Evolutionary conservation across 164 flowering plant species (phyloP).

Genomic region (Echeveria elegans): DNA sequence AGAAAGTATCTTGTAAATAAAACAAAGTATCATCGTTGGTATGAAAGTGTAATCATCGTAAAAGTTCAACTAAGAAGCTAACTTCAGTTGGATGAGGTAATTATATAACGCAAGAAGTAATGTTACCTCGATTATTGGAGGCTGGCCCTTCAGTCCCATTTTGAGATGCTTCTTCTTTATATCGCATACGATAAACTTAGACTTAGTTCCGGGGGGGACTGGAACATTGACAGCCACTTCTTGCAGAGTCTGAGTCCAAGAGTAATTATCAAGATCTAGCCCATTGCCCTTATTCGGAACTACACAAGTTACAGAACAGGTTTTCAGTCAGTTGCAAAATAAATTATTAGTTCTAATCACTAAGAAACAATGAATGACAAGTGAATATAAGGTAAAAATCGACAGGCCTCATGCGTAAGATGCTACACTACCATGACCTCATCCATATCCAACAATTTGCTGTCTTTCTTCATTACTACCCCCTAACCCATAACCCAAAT

Average conservation of each 20-base stretch:
- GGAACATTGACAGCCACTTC: slow-evolving; percentile 68
- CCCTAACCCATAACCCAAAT: no score
- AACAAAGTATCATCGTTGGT: neutral
- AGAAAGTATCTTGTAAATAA: neutral
- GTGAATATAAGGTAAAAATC: neutral
- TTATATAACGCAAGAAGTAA: neutral
- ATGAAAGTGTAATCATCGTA: neutral
- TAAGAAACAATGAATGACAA: neutral
- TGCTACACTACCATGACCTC: neutral
- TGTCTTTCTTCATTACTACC: neutral
- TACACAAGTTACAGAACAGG: slow-evolving; percentile 16
- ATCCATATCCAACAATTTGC: neutral
- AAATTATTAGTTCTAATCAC: no score
- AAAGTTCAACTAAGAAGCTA: neutral
- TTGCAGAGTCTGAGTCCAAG: slow-evolving; percentile 83
- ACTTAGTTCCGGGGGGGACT: slow-evolving; percentile 75
- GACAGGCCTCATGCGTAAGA: neutral
- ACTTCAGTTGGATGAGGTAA: neutral
- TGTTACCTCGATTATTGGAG: slow-evolving; percentile 79
- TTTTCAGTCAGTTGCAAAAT: neutral
- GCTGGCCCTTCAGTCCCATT: slow-evolving; percentile 88
- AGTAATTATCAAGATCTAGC: slow-evolving; percentile 78
- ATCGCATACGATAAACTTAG: slow-evolving; percentile 66
- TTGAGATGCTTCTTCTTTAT: slow-evolving; percentile 75
- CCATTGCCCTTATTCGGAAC: slow-evolving; percentile 84